Evolutionary conservation across 208 protist species (phyloP).

Genomic region (Trypanosoma scelopori): DNA sequence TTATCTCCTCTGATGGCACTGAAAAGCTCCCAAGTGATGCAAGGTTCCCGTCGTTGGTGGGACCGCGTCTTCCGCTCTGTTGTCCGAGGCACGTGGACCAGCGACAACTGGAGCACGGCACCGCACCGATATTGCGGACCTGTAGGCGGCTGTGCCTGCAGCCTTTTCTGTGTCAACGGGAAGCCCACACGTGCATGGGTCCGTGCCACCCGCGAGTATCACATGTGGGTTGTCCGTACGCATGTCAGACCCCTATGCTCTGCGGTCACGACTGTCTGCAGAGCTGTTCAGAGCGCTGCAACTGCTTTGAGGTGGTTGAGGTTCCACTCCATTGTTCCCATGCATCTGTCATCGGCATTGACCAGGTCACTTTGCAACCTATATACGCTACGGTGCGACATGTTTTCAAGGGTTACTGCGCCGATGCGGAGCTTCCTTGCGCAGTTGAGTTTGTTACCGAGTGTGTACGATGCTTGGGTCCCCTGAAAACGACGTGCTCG

Average conservation of each 20-base stretch:
- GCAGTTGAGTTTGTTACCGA: conserved; percentile 73
- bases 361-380: conserved; percentile 59
- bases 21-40: conserved; percentile 17
- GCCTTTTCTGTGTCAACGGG: conserved; percentile 51
- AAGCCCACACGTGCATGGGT: conserved; percentile 59
- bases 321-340: conserved; percentile 64
- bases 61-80: conserved; percentile 67
- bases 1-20: conserved; percentile 34
- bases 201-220: conserved; percentile 57
- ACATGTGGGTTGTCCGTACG: conserved; percentile 59
- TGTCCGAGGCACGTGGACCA: conserved; percentile 75
- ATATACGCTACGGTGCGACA: conserved; percentile 77
- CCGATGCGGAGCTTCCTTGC: conserved; percentile 65
- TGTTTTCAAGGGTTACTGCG: conserved; percentile 78
- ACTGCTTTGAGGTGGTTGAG: conserved; percentile 82
- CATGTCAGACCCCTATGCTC: conserved; percentile 49
- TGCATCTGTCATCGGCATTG: conserved; percentile 62
- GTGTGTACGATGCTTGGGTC: conserved; percentile 72
- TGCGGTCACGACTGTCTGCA: conserved; percentile 80
- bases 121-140: conserved; percentile 33
- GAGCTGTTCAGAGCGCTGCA: conserved; percentile 59
- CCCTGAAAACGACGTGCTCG: conserved; percentile 59
- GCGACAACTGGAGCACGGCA: conserved; percentile 64
- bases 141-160: conserved; percentile 70
- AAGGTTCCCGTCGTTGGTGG: conserved; percentile 61